These are phyloP conservation scores for Amanita subjunquillea DNA, from an alignment of 768 basidiomycete species.

Conservation along the genomic window DNA sequence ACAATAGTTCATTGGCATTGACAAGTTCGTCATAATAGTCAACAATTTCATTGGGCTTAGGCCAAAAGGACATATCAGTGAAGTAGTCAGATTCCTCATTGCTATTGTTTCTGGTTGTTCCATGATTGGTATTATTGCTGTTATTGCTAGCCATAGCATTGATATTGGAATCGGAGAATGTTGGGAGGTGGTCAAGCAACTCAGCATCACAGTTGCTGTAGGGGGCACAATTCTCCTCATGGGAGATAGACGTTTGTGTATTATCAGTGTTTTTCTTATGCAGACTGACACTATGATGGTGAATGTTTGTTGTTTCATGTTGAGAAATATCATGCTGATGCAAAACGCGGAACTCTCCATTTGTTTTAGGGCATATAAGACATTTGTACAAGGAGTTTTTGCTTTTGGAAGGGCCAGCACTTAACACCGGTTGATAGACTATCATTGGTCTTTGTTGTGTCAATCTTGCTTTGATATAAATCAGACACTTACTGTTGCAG, in stretches of 20 bases:
- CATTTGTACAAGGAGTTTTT: slow-evolving; percentile 1
- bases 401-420: not conserved
- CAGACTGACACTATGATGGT: not conserved
- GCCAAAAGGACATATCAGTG: not conserved
- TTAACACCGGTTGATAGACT: not conserved
- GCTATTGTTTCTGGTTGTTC: not conserved
- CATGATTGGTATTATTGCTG: not conserved
- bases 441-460: not conserved
- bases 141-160: not conserved
- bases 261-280: not conserved
- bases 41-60: not conserved
- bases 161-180: not conserved
- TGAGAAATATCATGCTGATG: not conserved
- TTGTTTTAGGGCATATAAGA: not conserved
- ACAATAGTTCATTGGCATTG: not conserved
- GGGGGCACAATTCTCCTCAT: not conserved
- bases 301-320: not conserved
- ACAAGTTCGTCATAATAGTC: not conserved
- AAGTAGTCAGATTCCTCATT: too few species aligned
- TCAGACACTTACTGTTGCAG: not conserved
- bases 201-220: not conserved
- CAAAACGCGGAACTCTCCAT: not conserved
- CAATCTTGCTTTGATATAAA: not conserved
- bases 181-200: not conserved
- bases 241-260: not conserved